phyloP scores from a whole-genome alignment of 768 basidiomycete species.

The Tulasnella sp. region DNA sequence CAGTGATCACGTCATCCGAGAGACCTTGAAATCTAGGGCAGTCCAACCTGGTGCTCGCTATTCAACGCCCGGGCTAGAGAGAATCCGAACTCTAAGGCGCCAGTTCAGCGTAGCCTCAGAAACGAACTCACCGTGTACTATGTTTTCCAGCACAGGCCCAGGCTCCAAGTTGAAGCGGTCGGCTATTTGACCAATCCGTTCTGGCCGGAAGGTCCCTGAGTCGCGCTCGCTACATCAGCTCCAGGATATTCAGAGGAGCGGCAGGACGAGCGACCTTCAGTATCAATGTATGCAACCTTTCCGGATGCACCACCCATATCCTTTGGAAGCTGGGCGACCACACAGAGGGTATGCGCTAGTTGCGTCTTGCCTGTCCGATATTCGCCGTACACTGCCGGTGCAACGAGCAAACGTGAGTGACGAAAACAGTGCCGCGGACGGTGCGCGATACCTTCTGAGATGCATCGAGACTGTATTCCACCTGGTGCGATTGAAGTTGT shows the following conservation, averaged over 20 bases:
- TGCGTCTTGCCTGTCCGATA: slow-evolving; percentile 97
- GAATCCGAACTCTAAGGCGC: slow-evolving; percentile 29
- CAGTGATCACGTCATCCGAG: background rate
- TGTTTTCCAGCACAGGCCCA: slow-evolving; percentile 83
- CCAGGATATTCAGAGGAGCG: slow-evolving; percentile 39
- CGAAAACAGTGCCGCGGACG: background rate
- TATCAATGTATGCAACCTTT: slow-evolving; percentile 93
- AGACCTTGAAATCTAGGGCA: background rate
- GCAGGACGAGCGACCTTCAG: slow-evolving; percentile 61
- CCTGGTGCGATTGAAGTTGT: slow-evolving; percentile 51
- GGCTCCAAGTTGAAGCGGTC: slow-evolving; percentile 94
- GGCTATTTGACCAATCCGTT: slow-evolving; percentile 87
- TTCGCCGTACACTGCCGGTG: slow-evolving; percentile 83
- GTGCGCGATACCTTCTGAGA: slow-evolving; percentile 71
- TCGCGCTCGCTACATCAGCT: slow-evolving; percentile 37
- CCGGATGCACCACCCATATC: slow-evolving; percentile 91
- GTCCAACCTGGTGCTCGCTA: slow-evolving; percentile 81
- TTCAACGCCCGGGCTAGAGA: slow-evolving; percentile 83
- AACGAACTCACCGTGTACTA: slow-evolving; percentile 70
- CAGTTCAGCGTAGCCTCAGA: background rate
- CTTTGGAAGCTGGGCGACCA: slow-evolving; percentile 82
- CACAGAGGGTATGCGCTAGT: slow-evolving; percentile 92
- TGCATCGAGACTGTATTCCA: slow-evolving; percentile 89
- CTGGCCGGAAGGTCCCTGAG: slow-evolving; percentile 90
- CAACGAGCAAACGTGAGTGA: background rate